Base-by-base conservation (phyloP, 2,329 filamentous ascomycete genomes). In the Penicillium psychrosexuale region DNA sequence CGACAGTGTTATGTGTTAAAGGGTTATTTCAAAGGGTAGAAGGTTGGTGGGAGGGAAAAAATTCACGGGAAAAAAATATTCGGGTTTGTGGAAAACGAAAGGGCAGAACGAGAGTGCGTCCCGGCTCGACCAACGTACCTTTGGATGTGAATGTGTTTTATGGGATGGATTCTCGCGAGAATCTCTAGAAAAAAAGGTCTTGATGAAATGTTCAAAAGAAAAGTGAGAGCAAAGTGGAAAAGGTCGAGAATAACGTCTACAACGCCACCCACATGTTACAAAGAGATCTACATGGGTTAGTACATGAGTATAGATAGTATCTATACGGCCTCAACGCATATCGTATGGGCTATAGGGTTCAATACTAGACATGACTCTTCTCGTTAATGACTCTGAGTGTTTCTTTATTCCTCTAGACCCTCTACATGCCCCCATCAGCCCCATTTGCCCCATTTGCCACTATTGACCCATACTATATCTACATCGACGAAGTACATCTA, bases 51-150 rank as follows among this genome's bases (percentile, higher is more conserved):
- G 55, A 61, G 55, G 56, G 53, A 53, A 53, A 59, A 61, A 64
- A 63, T 61, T 60, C 61, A 61, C 66, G 62, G 19, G 19, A 50
- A 50, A 50, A 63, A 60, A 60, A 59, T 58, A 56, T 56, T 56
- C 38, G 58, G 58, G 53, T 55, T 57, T 59, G 61, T 56, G 53
- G 58, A 61, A 48, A 55, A 47, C 38, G 24, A 40, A 44, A 45
- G 52, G 42, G 51, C 27, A 58, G 30, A 44, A 48, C n/a, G 13
- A 50, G 31, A 27, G n/a, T 34, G 27, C 11, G 36, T 34, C 27
- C 17, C 52, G 52, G 52, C 22, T 37, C 45, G 33, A 59, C 56
- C 51, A 53, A 38, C 43, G 45, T 53, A 47, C 45, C 34, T 53
- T 36, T 45, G 38, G 44, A 34, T 44, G 19, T 17, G 38, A 51